phyloP scores from a whole-genome alignment of 2,329 filamentous ascomycete species.

The Botrytis porri region DNA sequence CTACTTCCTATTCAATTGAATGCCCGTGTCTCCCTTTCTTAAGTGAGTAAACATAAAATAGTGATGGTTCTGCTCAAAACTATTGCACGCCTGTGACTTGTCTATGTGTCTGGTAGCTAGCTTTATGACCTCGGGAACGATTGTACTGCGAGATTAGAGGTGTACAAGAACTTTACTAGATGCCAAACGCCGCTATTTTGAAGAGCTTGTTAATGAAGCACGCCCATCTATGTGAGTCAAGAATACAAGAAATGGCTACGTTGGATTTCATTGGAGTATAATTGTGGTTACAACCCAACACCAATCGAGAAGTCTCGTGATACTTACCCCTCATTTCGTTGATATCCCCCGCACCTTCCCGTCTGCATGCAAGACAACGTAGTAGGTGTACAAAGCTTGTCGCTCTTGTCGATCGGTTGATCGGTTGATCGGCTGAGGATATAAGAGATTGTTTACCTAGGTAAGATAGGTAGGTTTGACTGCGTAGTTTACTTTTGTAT shows the following conservation, averaged over 20 bases:
- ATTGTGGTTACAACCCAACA: neutral
- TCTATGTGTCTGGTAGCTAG: neutral
- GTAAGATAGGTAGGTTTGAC: neutral
- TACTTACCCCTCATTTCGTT: slow-evolving; percentile 19
- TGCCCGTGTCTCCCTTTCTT: neutral
- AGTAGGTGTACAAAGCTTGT: neutral
- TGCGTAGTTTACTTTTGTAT: too few relatives aligned
- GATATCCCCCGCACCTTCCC: neutral
- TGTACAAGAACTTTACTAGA: neutral
- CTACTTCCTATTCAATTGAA: neutral
- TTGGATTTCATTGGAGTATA: neutral
- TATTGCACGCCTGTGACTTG: neutral
- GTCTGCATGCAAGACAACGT: neutral
- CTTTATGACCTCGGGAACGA: neutral
- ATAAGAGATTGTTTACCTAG: neutral
- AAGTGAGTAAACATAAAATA: neutral
- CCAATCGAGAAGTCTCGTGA: slow-evolving; percentile 11
- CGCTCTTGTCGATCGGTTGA: neutral
- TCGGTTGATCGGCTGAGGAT: neutral
- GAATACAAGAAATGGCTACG: neutral
- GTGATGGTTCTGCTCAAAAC: neutral
- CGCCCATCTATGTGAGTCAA: neutral
- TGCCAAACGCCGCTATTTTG: neutral
- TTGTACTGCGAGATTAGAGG: neutral
- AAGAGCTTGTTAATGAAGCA: neutral